Evolutionary conservation across 2,329 filamentous ascomycete species (phyloP).

Genomic region (Parasarocladium wereldwijsianum): DNA sequence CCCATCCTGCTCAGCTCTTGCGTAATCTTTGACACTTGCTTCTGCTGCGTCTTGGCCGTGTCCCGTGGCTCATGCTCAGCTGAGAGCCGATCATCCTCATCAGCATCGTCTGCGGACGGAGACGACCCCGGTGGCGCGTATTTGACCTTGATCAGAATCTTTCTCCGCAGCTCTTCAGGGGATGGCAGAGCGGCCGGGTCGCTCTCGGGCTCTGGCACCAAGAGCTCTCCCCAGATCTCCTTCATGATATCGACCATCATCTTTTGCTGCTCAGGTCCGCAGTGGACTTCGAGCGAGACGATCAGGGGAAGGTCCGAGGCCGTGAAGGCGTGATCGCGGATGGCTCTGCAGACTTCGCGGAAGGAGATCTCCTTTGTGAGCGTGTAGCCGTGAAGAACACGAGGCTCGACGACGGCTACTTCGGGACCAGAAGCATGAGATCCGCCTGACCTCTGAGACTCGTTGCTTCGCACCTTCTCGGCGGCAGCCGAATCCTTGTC

Average conservation of each 20-base stretch:
- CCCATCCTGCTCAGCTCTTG: constrained; percentile 61
- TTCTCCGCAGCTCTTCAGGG: constrained; percentile 54
- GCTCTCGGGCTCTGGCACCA: constrained; percentile 42
- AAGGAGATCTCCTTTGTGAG: constrained; percentile 82
- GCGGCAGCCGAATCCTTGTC: not conserved
- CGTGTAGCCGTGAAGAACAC: constrained; percentile 78
- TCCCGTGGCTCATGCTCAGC: constrained; percentile 19
- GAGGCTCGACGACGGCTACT: constrained; percentile 43
- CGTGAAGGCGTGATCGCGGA: constrained; percentile 65
- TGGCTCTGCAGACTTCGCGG: constrained; percentile 68
- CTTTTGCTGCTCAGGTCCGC: constrained; percentile 63
- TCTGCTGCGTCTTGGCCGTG: constrained; percentile 17
- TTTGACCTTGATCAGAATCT: constrained; percentile 78
- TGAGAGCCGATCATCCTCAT: constrained; percentile 16
- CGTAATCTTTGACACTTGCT: constrained; percentile 53
- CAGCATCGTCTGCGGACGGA: constrained; percentile 16
- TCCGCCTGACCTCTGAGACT: too few species aligned
- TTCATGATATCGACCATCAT: constrained; percentile 89
- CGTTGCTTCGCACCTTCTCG: not conserved
- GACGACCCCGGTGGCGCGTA: constrained; percentile 34
- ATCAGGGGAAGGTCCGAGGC: constrained; percentile 73
- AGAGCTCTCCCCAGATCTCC: constrained; percentile 60
- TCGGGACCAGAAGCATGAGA: too few species aligned
- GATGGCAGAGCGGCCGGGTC: constrained; percentile 43
- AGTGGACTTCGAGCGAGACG: constrained; percentile 87